A percentile compares a stretch with the other conserved stretches of the same genome.
Evolutionary conservation across 208 protist species (phyloP).

Genomic region (Trypanosoma theileri): DNA sequence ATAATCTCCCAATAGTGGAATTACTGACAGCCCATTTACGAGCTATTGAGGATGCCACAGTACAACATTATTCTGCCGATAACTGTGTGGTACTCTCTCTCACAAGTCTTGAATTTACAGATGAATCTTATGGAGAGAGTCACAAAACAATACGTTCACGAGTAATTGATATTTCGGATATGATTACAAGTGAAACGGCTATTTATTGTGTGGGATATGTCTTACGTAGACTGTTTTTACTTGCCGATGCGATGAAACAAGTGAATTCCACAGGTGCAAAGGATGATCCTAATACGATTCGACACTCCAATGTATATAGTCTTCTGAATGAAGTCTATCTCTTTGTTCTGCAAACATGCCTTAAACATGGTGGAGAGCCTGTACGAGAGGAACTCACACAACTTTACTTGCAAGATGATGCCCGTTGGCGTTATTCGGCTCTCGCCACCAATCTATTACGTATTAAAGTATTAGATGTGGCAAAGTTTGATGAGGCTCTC

Average conservation of each 20-base stretch:
- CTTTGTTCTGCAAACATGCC: conserved; percentile 71
- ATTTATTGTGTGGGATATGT: conserved; percentile 69
- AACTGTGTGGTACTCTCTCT: conserved; percentile 49
- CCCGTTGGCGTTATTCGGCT: conserved; percentile 61
- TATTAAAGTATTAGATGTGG: conserved; percentile 85
- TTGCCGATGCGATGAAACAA: conserved; percentile 49
- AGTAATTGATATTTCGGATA: conserved; percentile 52
- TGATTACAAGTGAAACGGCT: conserved; percentile 81
- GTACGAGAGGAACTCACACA: conserved; percentile 77
- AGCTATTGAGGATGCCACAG: conserved; percentile 68
- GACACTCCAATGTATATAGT: conserved; percentile 39
- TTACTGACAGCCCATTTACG: conserved; percentile 63
- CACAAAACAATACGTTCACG: conserved; percentile 55
- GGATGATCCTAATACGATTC: conserved; percentile 29
- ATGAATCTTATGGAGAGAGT: conserved; percentile 32
- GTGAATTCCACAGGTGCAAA: conserved; percentile 3
- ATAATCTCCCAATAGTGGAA: conserved; percentile 70
- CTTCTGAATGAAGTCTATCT: conserved; percentile 85
- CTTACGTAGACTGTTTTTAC: conserved; percentile 58
- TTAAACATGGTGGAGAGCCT: conserved; percentile 62
- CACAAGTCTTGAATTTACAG: conserved; percentile 48
- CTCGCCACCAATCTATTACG: conserved; percentile 79
- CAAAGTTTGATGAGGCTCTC: conserved; percentile 86
- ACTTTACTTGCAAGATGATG: conserved; percentile 64
- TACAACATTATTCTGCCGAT: conserved; percentile 49